Conservation (phyloP, 2,329 filamentous ascomycete species). For the Curvularia sp. region DNA sequence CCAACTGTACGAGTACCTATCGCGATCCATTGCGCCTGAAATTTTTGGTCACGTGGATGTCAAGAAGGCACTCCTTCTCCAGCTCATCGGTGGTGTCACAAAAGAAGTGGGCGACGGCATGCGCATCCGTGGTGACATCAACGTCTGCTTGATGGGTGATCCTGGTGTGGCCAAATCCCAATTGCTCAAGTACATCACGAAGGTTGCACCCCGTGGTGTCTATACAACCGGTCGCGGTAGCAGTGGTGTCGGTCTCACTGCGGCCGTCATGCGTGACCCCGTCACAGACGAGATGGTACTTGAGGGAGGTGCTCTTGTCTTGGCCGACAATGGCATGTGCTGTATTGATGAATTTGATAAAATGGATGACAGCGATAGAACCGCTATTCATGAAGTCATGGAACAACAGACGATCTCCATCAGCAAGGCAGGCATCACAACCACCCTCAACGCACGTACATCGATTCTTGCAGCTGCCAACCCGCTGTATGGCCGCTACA, state of each 20-base stretch:
- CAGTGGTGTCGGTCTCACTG: slow-evolving; percentile 81
- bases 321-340: slow-evolving; percentile 84
- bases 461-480: slow-evolving; percentile 96
- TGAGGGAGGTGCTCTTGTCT: slow-evolving; percentile 78
- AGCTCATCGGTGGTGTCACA: slow-evolving; percentile 93
- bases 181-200: slow-evolving; percentile 96
- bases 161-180: slow-evolving; percentile 99
- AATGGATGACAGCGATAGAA: slow-evolving; percentile 84
- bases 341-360: slow-evolving; percentile 90
- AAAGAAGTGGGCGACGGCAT: slow-evolving; percentile 98
- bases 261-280: slow-evolving; percentile 82
- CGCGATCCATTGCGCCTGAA: slow-evolving; percentile 95
- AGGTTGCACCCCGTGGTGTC: slow-evolving; percentile 91
- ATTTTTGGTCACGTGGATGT: slow-evolving; percentile 97
- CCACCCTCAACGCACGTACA: slow-evolving; percentile 92
- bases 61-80: slow-evolving; percentile 94
- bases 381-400: slow-evolving; percentile 87
- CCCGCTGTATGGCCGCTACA: slow-evolving; percentile 96
- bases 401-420: slow-evolving; percentile 87
- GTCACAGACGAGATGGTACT: slow-evolving; percentile 86
- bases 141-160: slow-evolving; percentile 98
- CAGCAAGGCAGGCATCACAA: slow-evolving; percentile 93
- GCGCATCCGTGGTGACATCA: slow-evolving; percentile 98
- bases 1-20: slow-evolving; percentile 93
- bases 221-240: slow-evolving; percentile 83